Conservation (phyloP, 2,329 filamentous ascomycete genomes). For the Aspergillus sp. region DNA sequence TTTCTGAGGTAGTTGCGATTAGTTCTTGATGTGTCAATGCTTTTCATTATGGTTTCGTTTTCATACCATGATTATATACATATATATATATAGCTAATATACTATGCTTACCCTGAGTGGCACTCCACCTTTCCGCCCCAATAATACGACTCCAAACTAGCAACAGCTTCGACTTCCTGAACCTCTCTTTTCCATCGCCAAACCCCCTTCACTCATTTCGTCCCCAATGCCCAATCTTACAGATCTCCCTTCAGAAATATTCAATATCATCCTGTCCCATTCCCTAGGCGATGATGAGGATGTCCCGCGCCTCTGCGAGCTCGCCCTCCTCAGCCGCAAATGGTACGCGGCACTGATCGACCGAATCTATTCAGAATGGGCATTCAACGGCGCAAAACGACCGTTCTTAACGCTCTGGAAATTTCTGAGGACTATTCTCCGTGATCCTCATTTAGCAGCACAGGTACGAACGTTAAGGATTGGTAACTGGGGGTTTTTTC, state of each 20-base stretch:
- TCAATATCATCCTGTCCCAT: not conserved
- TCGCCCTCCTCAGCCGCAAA: not conserved
- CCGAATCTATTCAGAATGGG: not conserved
- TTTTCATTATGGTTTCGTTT: not conserved
- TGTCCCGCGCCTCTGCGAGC: not conserved
- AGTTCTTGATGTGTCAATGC: not conserved
- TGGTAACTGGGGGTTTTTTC: slow-evolving; percentile 8
- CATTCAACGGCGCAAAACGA: not conserved
- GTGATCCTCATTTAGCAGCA: slow-evolving; percentile 1
- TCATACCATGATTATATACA: not conserved
- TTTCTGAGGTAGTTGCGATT: slow-evolving; percentile 55
- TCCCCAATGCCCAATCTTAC: not conserved
- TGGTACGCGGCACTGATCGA: not conserved
- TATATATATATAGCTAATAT: too few species aligned
- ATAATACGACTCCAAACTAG: not conserved
- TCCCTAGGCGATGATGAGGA: not conserved
- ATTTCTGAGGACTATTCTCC: not conserved
- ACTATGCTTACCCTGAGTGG: too few species aligned
- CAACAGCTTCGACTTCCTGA: not conserved
- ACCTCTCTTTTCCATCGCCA: not conserved
- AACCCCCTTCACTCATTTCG: not conserved
- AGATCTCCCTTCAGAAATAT: not conserved
- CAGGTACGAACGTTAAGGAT: slow-evolving; percentile 6
- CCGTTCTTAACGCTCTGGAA: not conserved
- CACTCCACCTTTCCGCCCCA: not conserved